These are phyloP conservation scores for Orbilia blumenaviensis DNA, from an alignment of 2,329 filamentous ascomycete genomes.

Conservation along the genomic window DNA sequence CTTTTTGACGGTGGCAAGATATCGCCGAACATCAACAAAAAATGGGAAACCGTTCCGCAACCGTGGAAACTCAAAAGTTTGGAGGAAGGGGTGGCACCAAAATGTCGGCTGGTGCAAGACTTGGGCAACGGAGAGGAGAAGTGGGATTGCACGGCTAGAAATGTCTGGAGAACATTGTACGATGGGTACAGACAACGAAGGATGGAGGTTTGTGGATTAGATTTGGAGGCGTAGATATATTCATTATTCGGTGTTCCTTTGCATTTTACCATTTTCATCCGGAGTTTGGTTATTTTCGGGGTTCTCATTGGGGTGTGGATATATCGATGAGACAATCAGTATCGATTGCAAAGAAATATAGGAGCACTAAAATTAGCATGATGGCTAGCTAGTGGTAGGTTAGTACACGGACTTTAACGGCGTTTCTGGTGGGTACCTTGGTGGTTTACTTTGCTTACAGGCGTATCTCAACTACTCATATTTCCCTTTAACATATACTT, in stretches of 20 bases:
- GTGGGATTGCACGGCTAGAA: slow-evolving; percentile 36
- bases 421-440: neutral
- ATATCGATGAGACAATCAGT: neutral
- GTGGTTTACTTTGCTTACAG: neutral
- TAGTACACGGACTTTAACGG: neutral
- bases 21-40: neutral
- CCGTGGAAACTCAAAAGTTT: slow-evolving; percentile 51
- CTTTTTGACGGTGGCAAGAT: slow-evolving; percentile 30
- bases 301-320: neutral
- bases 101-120: slow-evolving; percentile 18
- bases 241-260: neutral
- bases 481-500: neutral
- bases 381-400: neutral
- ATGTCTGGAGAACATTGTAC: slow-evolving; percentile 65
- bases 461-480: neutral
- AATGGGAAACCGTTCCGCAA: slow-evolving; percentile 28
- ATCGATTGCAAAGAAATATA: neutral
- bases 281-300: neutral
- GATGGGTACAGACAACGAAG: slow-evolving; percentile 64
- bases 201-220: slow-evolving; percentile 67
- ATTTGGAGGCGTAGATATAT: slow-evolving; percentile 61
- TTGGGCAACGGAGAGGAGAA: neutral
- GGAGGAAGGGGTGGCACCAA: slow-evolving; percentile 48
- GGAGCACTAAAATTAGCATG: neutral
- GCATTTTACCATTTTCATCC: neutral